phyloP scores from a whole-genome alignment of 495 filamentous ascomycete species.

The Amniculicola lignicola region DNA sequence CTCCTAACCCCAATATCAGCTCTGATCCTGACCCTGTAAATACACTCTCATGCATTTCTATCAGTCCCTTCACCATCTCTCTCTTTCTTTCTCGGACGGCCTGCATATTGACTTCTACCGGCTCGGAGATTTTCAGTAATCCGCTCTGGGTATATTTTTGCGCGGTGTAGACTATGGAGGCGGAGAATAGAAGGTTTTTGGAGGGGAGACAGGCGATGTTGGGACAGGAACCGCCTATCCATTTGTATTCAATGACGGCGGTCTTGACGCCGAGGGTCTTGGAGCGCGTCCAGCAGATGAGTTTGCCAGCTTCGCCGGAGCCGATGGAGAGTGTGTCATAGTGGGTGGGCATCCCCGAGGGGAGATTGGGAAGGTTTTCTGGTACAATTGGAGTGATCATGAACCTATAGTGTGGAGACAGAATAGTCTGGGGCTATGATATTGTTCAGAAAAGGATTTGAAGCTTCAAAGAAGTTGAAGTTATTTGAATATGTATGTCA shows the following conservation, averaged over 20 bases:
- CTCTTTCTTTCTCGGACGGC: slow-evolving; percentile 12
- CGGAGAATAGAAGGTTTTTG: slow-evolving; percentile 21
- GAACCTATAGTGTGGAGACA: too few relatives aligned
- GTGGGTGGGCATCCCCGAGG: slow-evolving; percentile 2
- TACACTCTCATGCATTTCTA: slow-evolving; percentile 11
- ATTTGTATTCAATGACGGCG: slow-evolving; percentile 20
- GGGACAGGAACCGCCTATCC: slow-evolving; percentile 25
- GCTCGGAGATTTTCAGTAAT: neutral
- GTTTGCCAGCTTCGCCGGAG: slow-evolving; percentile 8
- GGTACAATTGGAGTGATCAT: too few relatives aligned
- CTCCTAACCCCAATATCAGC: slow-evolving; percentile 13
- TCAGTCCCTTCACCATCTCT: slow-evolving; percentile 22
- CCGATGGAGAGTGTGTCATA: slow-evolving; percentile 16
- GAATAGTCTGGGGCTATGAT: too few relatives aligned
- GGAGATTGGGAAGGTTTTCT: neutral
- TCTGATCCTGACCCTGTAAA: slow-evolving; percentile 14
- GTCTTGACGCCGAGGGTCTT: slow-evolving; percentile 9
- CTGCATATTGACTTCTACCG: slow-evolving; percentile 8
- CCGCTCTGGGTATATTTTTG: slow-evolving; percentile 7
- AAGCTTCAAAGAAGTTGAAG: too few relatives aligned
- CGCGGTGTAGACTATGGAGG: neutral
- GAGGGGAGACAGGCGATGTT: slow-evolving; percentile 25
- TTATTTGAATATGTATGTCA: too few relatives aligned
- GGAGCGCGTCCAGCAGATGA: slow-evolving; percentile 8
- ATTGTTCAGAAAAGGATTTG: too few relatives aligned